Conservation (phyloP, 1,284 basidiomycete species). For the Heterobasidion annosum region DNA sequence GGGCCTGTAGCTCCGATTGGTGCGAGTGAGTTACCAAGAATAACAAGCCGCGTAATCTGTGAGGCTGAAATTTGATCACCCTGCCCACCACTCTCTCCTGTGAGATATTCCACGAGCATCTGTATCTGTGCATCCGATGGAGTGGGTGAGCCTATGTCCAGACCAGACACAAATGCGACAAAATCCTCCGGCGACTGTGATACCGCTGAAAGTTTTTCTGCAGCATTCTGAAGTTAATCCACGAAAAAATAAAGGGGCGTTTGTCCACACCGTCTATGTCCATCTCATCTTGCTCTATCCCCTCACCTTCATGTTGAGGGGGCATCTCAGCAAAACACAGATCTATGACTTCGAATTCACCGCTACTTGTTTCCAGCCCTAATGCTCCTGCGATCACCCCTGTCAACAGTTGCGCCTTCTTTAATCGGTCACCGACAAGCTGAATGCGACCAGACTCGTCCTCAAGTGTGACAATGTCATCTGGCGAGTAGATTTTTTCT, state of each 20-base stretch:
- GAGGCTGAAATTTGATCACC: conserved; percentile 59
- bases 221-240: background rate
- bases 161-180: conserved; percentile 80
- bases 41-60: conserved; percentile 73
- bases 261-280: conserved; percentile 31
- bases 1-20: conserved; percentile 26
- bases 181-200: conserved; percentile 44
- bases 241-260: background rate
- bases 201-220: background rate
- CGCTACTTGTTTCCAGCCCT: conserved; percentile 81
- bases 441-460: conserved; percentile 91
- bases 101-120: conserved; percentile 81
- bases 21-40: conserved; percentile 82
- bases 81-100: conserved; percentile 71
- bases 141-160: conserved; percentile 56
- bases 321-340: conserved; percentile 81
- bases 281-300: conserved; percentile 23
- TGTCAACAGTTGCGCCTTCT: conserved; percentile 63
- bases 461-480: conserved; percentile 85
- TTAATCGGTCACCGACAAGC: conserved; percentile 69
- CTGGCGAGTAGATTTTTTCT: conserved; percentile 67
- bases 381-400: conserved; percentile 87
- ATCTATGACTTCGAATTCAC: conserved; percentile 95
- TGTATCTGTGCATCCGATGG: conserved; percentile 70
- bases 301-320: conserved; percentile 34